phyloP scores from a whole-genome alignment of 768 basidiomycete genomes.

The Rhizopogon vulgaris region DNA sequence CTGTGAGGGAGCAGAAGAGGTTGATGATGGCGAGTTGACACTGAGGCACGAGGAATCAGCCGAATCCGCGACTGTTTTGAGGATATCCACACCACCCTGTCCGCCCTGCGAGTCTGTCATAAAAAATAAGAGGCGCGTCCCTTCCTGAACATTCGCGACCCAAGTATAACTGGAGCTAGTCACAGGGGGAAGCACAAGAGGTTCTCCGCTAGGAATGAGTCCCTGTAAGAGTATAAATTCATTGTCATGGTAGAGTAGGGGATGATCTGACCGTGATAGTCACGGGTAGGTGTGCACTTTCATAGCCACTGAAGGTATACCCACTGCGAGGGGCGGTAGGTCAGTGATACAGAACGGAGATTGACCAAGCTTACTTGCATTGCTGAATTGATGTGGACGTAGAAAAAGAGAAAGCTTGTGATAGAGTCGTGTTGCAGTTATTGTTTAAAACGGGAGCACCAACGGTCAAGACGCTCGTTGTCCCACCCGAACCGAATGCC shows the following conservation, averaged over 20 bases:
- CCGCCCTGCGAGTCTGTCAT: constrained; percentile 45
- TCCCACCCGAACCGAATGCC: constrained; percentile 64
- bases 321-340: constrained; percentile 25
- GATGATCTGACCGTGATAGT: constrained; percentile 39
- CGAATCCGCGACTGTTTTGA: constrained; percentile 39
- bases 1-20: constrained; percentile 15
- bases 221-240: constrained; percentile 31
- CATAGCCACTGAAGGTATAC: constrained; percentile 40
- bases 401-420: constrained; percentile 39
- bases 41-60: constrained; percentile 49
- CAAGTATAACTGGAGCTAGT: constrained; percentile 37
- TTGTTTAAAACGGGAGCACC: constrained; percentile 33
- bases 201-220: constrained; percentile 56
- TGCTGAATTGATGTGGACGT: constrained; percentile 50
- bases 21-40: constrained; percentile 47
- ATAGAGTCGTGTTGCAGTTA: constrained; percentile 44
- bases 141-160: constrained; percentile 48
- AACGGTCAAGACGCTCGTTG: constrained; percentile 41
- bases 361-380: constrained; percentile 41
- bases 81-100: constrained; percentile 56
- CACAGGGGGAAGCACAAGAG: constrained; percentile 36
- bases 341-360: constrained; percentile 3
- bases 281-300: constrained; percentile 43
- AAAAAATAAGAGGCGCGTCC: constrained; percentile 52
- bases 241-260: background rate